Base-by-base conservation (phyloP, 108 stramenopile genomes). In the Cyclotella baltica region DNA sequence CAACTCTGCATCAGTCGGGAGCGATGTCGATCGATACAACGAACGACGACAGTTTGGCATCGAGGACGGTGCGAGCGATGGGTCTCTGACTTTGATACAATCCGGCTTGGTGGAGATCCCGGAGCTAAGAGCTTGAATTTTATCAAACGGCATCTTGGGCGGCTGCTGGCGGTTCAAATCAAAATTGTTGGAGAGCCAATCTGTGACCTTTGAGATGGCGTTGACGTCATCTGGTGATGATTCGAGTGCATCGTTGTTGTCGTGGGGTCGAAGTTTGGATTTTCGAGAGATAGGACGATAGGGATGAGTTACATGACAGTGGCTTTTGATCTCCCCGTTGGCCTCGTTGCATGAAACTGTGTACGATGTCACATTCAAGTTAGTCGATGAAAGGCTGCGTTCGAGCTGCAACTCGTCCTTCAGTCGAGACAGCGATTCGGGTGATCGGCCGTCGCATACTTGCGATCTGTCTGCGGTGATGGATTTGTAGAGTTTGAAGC, bases 311-410 rank as follows among this genome's bases (percentile, higher is more conserved):
- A 19, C 51, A 52, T n/a, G n/a, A n/a, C 51, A n/a, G 11, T 52
- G 51, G 11, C 51, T 52, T n/a, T n/a, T 13, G n/a, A 52, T n/a
- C 4, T 52, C 19, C 18, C 51, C 51, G 11, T 52, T 13, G 10
- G 51, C 51, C 4, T 52, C 51, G n/a, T 52, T 52, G 51, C 51
- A 52, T 4, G 51, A 52, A n/a, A 52, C 51, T n/a, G 51, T 52
- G n/a, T 52, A n/a, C n/a, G 51, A 13, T 4, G 19, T 4, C 51
- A 52, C 11, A 4, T 52, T 52, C 40, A 43, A 13, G 13, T 43
- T 11, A n/a, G 11, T 20, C 11, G 51, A 52, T n/a, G 51, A 52
- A 10, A 52, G 4, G 19, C n/a, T 52, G 18, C n/a, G 51, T 52
- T 52, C 10, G 8, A 43, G 40, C 40, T 13, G 40, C 8, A 13